A percentile compares a stretch with the other conserved stretches of the same genome.
phyloP scores from a whole-genome alignment of 1,139 yeast species.

The Candida sanyaensis region DNA sequence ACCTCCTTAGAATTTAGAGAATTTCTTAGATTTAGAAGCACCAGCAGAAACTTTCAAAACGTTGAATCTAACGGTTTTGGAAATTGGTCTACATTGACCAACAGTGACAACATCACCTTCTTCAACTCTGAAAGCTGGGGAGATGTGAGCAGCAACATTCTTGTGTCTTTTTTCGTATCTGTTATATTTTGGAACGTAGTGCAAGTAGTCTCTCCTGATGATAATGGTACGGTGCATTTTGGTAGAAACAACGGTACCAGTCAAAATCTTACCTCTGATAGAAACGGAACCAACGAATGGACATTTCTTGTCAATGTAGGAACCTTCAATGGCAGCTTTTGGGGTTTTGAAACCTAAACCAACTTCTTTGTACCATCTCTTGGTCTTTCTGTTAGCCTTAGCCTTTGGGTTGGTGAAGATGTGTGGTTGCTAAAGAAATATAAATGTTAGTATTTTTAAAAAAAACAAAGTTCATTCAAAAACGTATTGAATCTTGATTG shows the following conservation, averaged over 20 bases:
- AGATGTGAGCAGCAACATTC: conserved; percentile 99
- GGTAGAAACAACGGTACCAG: conserved; percentile 99
- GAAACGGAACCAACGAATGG: conserved; percentile 97
- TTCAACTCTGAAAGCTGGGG: conserved; percentile 99
- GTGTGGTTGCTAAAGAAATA: conserved; percentile 85
- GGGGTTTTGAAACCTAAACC: conserved; percentile 99
- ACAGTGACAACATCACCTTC: conserved; percentile 99
- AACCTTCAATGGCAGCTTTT: conserved; percentile 96
- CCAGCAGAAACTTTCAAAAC: conserved; percentile 94
- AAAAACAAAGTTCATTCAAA: not conserved
- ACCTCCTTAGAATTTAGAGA: conserved; percentile 83
- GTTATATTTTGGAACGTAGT: conserved; percentile 99
- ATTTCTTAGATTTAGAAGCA: conserved; percentile 89
- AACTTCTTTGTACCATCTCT: conserved; percentile 99
- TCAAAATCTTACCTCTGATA: conserved; percentile 99
- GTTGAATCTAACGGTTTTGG: conserved; percentile 99
- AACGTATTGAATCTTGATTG: too few species aligned
- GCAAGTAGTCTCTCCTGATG: conserved; percentile 99
- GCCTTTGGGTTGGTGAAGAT: conserved; percentile 99
- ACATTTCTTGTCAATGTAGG: conserved; percentile 99
- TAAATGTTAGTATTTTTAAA: conserved; percentile 1
- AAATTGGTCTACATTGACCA: conserved; percentile 99
- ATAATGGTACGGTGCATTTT: conserved; percentile 99
- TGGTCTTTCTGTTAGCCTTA: conserved; percentile 97
- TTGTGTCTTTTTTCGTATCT: conserved; percentile 99